Evolutionary conservation across 768 basidiomycete species (phyloP), one percentile per base, ranked within the genome.

Genomic region (Butyriboletus loyo): DNA sequence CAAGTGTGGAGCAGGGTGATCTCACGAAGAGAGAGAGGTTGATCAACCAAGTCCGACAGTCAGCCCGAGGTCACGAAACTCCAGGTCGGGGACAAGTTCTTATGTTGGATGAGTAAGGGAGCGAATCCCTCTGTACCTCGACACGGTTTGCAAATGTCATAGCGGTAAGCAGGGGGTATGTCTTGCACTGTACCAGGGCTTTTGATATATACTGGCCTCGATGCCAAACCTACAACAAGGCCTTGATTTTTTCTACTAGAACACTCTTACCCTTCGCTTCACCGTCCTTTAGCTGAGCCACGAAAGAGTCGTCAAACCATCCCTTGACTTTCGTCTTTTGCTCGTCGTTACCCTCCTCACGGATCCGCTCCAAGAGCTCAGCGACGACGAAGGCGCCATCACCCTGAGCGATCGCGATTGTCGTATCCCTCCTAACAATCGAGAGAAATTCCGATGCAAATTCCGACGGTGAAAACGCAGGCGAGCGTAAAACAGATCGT

Each of bases 351-450:
- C 72, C 74, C n/a, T 72, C 74, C 25, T 71, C 73, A 27, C 64
- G 66, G 37, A 88, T 67, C 25, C 85, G 77, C 58, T 84, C 84
- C 62, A 86, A 79, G 28, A 91, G 71, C 64, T 87, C 89, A 0
- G 85, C 83, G 2, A 92, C 75, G 15, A 93, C 80, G 59, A 92
- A 94, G 5, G 83, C 77, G 0, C 91, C 91, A 46, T 82, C 79
- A 15, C 78, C 72, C 24, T 75, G 73, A 2, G 81, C 83, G 74
- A 91, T 84, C 19, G 73, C 74, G 6, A 82, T 57, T 2, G 77
- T 74, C 21, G 71, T 70, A 11, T 83, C 79, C 61, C 73, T 64
- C 11, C 82, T 84, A 0, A 88, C 80, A 4, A 70, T 58, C 14
- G 75, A 66, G 22, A 87, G 68, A 62, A 90, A 87, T 11, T 70